Percentiles rank a stretch among this genome's conserved stretches.
Evolutionary conservation across 2,329 filamentous ascomycete genomes (phyloP).

Genomic region (Myriosclerotinia scirpicola): DNA sequence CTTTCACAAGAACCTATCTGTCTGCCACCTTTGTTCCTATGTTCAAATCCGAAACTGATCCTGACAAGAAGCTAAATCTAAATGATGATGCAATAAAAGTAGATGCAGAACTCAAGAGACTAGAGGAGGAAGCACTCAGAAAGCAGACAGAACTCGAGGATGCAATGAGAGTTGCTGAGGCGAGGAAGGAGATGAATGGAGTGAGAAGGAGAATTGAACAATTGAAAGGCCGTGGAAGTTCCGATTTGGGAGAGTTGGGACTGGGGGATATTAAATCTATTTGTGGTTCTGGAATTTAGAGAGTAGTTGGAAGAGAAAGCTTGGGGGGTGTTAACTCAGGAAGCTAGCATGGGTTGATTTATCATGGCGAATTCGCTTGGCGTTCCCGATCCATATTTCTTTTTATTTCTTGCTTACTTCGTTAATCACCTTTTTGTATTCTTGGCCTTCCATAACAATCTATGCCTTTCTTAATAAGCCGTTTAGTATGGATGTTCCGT

Average conservation of each 20-base stretch:
- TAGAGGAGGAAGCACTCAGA: constrained; percentile 2
- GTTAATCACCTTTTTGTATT: neutral
- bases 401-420: neutral
- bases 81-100: neutral
- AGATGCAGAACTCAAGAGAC: neutral
- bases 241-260: neutral
- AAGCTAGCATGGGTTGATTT: neutral
- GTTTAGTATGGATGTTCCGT: neutral
- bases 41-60: neutral
- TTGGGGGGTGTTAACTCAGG: neutral
- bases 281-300: too few relatives aligned
- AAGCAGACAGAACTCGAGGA: constrained; percentile 2
- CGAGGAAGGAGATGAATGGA: neutral
- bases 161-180: constrained; percentile 3
- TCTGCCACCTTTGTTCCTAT: neutral
- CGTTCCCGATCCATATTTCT: too few relatives aligned
- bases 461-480: too few relatives aligned
- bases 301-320: neutral
- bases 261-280: too few relatives aligned
- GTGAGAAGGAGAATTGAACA: neutral
- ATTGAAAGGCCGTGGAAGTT: neutral
- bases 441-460: neutral
- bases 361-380: neutral
- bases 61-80: neutral
- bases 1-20: neutral